Base-by-base conservation (phyloP, 208 protist genomes). In the Trypanosomatidae sp. region DNA sequence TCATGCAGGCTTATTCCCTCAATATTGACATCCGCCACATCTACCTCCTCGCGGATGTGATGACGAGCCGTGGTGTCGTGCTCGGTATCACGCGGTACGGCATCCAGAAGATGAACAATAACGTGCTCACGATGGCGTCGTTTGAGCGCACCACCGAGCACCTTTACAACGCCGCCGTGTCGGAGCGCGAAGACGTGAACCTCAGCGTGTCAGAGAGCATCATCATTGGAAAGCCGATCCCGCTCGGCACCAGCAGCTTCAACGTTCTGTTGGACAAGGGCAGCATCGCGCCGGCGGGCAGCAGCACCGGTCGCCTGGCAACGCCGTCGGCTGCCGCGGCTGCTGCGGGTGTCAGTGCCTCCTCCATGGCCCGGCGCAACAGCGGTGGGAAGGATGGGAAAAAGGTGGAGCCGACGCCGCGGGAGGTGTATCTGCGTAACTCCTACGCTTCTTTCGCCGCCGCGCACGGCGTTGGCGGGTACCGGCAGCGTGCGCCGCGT, bases 121-220 rank as follows among this genome's bases (percentile, higher is more conserved):
- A 91, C 66, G 98, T 99, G 9, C 82, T 99, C 12, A 99, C 99
- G 80, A 95, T 99, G 77, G 99, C 99, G 22, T 99, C 98, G 33
- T 99, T 99, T 80, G 99, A 99, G 91, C 92, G 97, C 71, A 99
- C 99, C 4, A 99, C 94, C 1, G 99, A 99, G 69, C 98, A 99
- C 81, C 87, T 99, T 7, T 99, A 99, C 90, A 98, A 99, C 72
- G 99, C 99, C 36, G 98, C 98, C 49, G 88, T 98, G 47, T 88
- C 96, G 72, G 86, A 94, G 60, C 85, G 95, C 67, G 79, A 77
- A 55, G 95, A 98, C 72, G 78, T 80, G 25, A 88, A 93, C 12
- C 84, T 97, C 6, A 86, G 83, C 76, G 98, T 99, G 1, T 98
- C 91, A 30, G 99, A 99, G 76, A 98, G 95, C 81, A 99, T 99